Conservation (phyloP, 148 eudicot genomes). For the Vaccinium corymbosum region DNA sequence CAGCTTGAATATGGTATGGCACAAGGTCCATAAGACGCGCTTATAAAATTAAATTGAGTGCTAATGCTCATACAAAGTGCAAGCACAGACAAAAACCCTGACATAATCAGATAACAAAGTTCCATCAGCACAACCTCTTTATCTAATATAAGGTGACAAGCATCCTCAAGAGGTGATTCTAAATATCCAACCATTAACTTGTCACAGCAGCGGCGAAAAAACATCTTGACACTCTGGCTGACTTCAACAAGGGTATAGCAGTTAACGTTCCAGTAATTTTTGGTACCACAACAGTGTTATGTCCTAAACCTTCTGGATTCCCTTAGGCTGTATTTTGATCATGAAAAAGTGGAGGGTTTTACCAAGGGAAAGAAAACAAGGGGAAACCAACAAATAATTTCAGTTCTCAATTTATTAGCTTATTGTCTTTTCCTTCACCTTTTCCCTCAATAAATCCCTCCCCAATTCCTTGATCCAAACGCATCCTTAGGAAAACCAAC, state of each 20-base stretch:
- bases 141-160: neutral
- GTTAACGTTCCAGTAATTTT: neutral
- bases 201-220: neutral
- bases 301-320: neutral
- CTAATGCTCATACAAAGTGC: neutral
- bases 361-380: neutral
- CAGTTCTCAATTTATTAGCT: neutral
- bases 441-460: neutral
- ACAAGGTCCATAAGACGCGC: slow-evolving; percentile 5
- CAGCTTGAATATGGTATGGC: neutral
- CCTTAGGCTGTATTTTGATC: slow-evolving; percentile 1
- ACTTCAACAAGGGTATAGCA: neutral
- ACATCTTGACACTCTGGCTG: neutral
- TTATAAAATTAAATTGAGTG: slow-evolving; percentile 10
- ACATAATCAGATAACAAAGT: neutral
- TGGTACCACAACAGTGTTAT: neutral
- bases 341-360: neutral
- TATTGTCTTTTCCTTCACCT: neutral
- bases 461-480: neutral
- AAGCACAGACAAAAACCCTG: slow-evolving; percentile 2
- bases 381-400: neutral
- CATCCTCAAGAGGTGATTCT: neutral
- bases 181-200: neutral
- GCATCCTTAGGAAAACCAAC: neutral
- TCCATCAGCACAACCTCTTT: neutral